These are phyloP conservation scores for Arabis alpina DNA, from an alignment of 345 rosid species.

Conservation along the genomic window DNA sequence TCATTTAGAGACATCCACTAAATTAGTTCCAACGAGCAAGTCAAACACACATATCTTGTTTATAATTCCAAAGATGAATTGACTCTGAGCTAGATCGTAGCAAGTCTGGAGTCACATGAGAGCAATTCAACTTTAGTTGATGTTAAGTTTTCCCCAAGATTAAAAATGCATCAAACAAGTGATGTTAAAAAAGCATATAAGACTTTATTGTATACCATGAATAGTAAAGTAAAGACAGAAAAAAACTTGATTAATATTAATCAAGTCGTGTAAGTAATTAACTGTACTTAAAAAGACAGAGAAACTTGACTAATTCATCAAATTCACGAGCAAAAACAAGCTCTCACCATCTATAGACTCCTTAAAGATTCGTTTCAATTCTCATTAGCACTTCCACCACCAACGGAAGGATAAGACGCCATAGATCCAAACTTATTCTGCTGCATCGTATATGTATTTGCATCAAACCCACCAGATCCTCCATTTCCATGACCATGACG, in stretches of 20 bases:
- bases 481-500: slow-evolving; percentile 38
- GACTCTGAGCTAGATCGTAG: not conserved
- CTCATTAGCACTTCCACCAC: slow-evolving; percentile 60
- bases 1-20: not conserved
- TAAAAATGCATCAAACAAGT: slow-evolving; percentile 16
- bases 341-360: slow-evolving; percentile 28
- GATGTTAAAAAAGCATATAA: slow-evolving; percentile 9
- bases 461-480: slow-evolving; percentile 55
- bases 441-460: slow-evolving; percentile 64
- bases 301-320: slow-evolving; percentile 30
- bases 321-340: slow-evolving; percentile 32
- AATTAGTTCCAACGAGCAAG: not conserved
- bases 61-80: not conserved
- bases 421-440: slow-evolving; percentile 65
- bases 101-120: not conserved
- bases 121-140: not conserved
- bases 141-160: slow-evolving; percentile 6
- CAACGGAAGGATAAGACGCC: slow-evolving; percentile 57
- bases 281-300: slow-evolving; percentile 33
- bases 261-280: slow-evolving; percentile 36
- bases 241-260: slow-evolving; percentile 32
- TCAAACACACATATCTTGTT: not conserved
- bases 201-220: slow-evolving; percentile 31
- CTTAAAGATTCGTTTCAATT: slow-evolving; percentile 37
- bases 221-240: slow-evolving; percentile 17